phyloP scores from a whole-genome alignment of 2,329 filamentous ascomycete species.

The Cyphellophora attinorum region DNA sequence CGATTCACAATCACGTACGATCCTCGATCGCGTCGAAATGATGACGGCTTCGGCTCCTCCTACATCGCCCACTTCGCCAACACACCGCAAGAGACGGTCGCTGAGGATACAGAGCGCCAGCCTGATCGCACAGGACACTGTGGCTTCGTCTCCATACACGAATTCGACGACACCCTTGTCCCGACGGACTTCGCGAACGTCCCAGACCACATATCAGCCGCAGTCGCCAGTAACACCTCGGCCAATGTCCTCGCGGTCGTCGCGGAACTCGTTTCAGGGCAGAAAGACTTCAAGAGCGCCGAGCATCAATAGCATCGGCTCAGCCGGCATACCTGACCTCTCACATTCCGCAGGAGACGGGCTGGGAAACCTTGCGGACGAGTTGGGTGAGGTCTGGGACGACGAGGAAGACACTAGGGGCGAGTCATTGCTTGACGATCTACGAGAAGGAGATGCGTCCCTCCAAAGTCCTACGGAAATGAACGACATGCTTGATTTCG shows the following conservation, averaged over 20 bases:
- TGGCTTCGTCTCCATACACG: slow-evolving; percentile 12
- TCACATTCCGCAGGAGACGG: slow-evolving; percentile 32
- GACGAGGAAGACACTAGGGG: slow-evolving; percentile 40
- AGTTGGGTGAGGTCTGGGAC: slow-evolving; percentile 51
- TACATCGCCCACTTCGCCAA: slow-evolving; percentile 14
- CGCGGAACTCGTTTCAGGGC: slow-evolving; percentile 10
- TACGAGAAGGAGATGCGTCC: slow-evolving; percentile 19
- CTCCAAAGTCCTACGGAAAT: slow-evolving; percentile 10
- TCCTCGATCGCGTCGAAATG: no score
- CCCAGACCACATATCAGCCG: slow-evolving; percentile 16
- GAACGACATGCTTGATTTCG: slow-evolving; percentile 16
- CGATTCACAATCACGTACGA: no score
- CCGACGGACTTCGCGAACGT: slow-evolving; percentile 17
- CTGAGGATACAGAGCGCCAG: slow-evolving; percentile 13
- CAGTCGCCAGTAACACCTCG: slow-evolving; percentile 29
- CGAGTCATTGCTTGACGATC: slow-evolving; percentile 18
- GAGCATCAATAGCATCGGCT: slow-evolving; percentile 17
- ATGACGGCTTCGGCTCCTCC: slow-evolving; percentile 15
- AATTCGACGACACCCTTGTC: slow-evolving; percentile 15
- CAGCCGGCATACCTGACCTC: not conserved
- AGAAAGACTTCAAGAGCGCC: slow-evolving; percentile 8
- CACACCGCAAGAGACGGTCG: slow-evolving; percentile 13
- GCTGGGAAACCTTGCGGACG: slow-evolving; percentile 54
- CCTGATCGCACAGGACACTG: slow-evolving; percentile 5
- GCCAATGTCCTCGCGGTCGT: slow-evolving; percentile 25